Percentiles rank a stretch among this genome's conserved stretches.
These are phyloP conservation scores for Dendrobium catenatum DNA, from an alignment of 106 monocot species.

Conservation along the genomic window DNA sequence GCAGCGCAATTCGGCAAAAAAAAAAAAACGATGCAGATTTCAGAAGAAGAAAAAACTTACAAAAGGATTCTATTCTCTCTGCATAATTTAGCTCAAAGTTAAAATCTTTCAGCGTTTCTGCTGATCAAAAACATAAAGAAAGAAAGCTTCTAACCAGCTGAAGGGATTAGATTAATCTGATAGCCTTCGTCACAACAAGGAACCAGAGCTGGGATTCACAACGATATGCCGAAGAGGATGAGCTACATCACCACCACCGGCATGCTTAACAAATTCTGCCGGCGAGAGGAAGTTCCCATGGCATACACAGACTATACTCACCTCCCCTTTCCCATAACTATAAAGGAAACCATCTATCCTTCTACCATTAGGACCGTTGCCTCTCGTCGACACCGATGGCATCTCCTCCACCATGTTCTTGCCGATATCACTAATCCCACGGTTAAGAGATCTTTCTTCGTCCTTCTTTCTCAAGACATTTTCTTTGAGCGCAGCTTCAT, in stretches of 20 bases:
- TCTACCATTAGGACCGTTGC: constrained; percentile 33
- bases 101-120: not conserved
- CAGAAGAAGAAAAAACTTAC: not conserved
- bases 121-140: not conserved
- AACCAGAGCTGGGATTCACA: constrained; percentile 21
- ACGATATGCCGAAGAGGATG: constrained; percentile 45
- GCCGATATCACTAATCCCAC: constrained; percentile 6
- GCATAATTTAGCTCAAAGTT: not conserved
- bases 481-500: no score
- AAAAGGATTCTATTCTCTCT: not conserved
- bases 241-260: constrained; percentile 47
- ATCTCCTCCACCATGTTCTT: constrained; percentile 41
- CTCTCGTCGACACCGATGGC: constrained; percentile 51
- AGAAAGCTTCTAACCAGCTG: not conserved
- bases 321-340: constrained; percentile 41
- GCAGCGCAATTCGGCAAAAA: no score
- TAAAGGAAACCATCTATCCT: constrained; percentile 53
- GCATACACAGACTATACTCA: constrained; percentile 66
- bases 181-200: not conserved
- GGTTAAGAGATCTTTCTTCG: not conserved
- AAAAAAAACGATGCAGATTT: not conserved
- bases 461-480: no score
- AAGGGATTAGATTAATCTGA: not conserved
- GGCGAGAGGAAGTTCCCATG: constrained; percentile 61
- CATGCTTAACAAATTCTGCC: constrained; percentile 62